Percentiles rank a stretch among this genome's conserved stretches.
These are phyloP conservation scores for Cylindrodendrum hubeiense DNA, from an alignment of 2,329 filamentous ascomycete genomes.

Conservation along the genomic window DNA sequence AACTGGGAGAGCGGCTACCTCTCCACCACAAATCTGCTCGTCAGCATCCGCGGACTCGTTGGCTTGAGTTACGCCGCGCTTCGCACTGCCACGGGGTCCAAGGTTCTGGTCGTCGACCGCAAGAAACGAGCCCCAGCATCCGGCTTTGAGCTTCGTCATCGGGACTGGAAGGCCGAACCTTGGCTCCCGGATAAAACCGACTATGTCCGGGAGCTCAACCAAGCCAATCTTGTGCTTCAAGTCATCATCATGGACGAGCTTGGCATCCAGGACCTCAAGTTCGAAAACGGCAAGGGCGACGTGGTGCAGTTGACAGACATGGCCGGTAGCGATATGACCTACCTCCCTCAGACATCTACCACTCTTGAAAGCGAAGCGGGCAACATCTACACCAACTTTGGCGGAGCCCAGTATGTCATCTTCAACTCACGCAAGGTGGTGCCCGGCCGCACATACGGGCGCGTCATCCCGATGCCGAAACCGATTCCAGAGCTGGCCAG, in stretches of 20 bases:
- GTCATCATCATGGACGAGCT: not conserved
- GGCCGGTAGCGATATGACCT: not conserved
- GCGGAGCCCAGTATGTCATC: not conserved
- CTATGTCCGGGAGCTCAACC: not conserved
- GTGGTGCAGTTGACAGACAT: not conserved
- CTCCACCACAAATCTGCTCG: not conserved
- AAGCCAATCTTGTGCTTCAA: not conserved
- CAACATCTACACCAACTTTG: not conserved
- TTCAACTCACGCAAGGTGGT: not conserved
- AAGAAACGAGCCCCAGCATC: not conserved
- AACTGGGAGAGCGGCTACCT: not conserved
- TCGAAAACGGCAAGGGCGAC: not conserved
- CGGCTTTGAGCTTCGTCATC: not conserved
- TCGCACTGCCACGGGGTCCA: too few species aligned
- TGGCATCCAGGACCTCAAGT: not conserved
- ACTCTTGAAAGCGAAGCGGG: not conserved
- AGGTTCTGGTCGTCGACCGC: not conserved
- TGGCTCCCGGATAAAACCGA: not conserved
- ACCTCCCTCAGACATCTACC: not conserved
- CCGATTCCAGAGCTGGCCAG: not conserved
- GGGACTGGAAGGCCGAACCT: not conserved
- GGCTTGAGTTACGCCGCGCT: not conserved
- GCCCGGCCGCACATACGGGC: not conserved
- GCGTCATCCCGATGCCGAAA: not conserved
- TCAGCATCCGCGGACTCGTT: not conserved